Base-by-base conservation (phyloP, 306 rosid species). In the Quercus cerris region DNA sequence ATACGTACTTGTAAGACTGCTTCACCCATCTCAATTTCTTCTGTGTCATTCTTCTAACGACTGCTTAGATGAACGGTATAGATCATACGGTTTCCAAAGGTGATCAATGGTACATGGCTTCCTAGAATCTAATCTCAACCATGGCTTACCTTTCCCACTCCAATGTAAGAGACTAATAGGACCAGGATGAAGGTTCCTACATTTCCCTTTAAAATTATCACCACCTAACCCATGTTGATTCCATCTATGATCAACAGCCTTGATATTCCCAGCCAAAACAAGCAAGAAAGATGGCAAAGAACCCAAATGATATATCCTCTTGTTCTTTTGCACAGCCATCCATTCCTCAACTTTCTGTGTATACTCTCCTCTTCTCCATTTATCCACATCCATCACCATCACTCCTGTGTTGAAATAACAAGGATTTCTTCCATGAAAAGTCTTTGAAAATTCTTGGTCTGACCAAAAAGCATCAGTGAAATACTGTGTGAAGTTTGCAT, bases 101-200 rank as follows among this genome's bases (percentile, higher is more conserved):
- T 88, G 85, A 4, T 92, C 90, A 0, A 87, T 88, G 3, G 75
- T 75, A 81, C 94, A 92, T 63, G 94, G 93, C 81, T 52, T 87
- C 73, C 89, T 74, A 4, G 97, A 88, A 75, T 92, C 97, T 57
- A 92, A 81, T 71, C 94, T 81, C 62, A 92, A 75, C 94, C 93
- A 90, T 4, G 97, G 94, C 84, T 88, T 90, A 3, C 94, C 97
- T 72, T 90, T 92, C 1, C 97, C 97, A 59, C 94, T 92, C 94
- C 97, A 92, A 80, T 92, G 97, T 62, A 92, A 62, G 31, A 92
- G 74, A 76, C 93, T 90, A 33, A 90, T 84, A 5, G 94, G 92
- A 5, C 94, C 94, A 25, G 97, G 94, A 72, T 90, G 94, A 41
- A 88, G 38, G 1, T 73, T 77, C 81, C 94, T 77, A 14, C 94